Evolutionary conservation across 371 early-diverging fungal species (phyloP).

Genomic region (Zychaea mexicana): DNA sequence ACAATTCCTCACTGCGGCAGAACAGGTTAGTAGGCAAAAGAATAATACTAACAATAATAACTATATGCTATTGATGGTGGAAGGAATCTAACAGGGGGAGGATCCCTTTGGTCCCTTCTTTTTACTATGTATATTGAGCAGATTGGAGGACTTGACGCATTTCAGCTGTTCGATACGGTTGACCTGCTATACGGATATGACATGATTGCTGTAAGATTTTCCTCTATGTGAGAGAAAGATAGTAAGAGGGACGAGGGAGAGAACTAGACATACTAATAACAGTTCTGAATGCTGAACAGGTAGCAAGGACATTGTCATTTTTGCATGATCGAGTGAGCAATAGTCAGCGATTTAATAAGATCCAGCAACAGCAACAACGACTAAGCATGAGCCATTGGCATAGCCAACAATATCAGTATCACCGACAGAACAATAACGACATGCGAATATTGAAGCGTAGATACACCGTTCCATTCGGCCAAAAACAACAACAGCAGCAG

Average conservation of each 20-base stretch:
- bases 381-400: not conserved
- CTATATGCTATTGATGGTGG: too few species aligned
- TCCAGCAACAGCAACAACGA: not conserved
- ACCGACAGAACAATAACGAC: not conserved
- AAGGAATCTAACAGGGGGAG: not conserved
- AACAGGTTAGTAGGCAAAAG: not conserved
- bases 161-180: conserved; percentile 27
- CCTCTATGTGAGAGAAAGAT: not conserved
- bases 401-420: conserved; percentile 2
- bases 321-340: not conserved
- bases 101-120: conserved; percentile 1
- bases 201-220: conserved; percentile 29
- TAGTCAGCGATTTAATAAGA: not conserved
- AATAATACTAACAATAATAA: not conserved
- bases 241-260: not conserved
- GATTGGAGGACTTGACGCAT: conserved; percentile 26
- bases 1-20: not conserved
- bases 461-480: conserved; percentile 3
- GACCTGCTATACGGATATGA: conserved; percentile 33
- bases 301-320: conserved; percentile 10
- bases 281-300: conserved; percentile 5
- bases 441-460: not conserved
- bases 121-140: conserved; percentile 23
- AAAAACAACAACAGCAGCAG: too few species aligned
- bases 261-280: too few species aligned